Percentiles rank a stretch among this genome's conserved stretches.
Evolutionary conservation across 768 basidiomycete species (phyloP).

Genomic region (Chalciporus piperatus): DNA sequence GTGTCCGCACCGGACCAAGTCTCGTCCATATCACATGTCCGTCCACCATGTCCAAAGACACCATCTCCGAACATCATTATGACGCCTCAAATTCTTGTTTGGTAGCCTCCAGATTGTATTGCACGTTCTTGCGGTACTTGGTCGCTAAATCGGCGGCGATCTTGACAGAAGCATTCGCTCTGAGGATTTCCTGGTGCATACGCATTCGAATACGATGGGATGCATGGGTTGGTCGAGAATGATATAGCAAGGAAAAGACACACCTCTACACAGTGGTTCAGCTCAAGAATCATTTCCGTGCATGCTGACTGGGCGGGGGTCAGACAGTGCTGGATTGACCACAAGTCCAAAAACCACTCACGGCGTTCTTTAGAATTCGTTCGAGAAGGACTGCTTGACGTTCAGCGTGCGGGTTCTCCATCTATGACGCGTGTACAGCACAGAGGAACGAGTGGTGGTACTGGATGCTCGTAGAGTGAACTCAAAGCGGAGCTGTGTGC

Average conservation of each 20-base stretch:
- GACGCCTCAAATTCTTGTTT: conserved; percentile 30
- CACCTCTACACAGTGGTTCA: conserved; percentile 87
- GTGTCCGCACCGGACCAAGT: background rate
- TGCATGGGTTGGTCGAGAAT: background rate
- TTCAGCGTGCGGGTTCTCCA: conserved; percentile 97
- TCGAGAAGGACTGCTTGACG: conserved; percentile 88
- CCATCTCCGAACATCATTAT: background rate
- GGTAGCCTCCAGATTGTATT: conserved; percentile 84
- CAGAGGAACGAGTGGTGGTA: background rate
- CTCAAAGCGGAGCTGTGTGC: too few relatives aligned
- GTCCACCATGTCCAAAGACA: background rate
- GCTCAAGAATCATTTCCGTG: conserved; percentile 84
- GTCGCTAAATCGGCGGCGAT: conserved; percentile 80
- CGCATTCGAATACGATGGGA: background rate
- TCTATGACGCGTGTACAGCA: conserved; percentile 30
- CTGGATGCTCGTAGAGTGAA: background rate
- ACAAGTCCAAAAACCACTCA: conserved; percentile 35
- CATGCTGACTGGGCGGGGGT: conserved; percentile 69
- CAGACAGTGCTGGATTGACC: background rate
- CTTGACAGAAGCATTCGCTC: conserved; percentile 73
- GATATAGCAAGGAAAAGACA: conserved; percentile 13
- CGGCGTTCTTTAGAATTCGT: conserved; percentile 87
- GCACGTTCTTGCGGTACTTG: conserved; percentile 90
- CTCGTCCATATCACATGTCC: too few relatives aligned
- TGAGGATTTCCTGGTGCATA: conserved; percentile 63